Evolutionary conservation across 140 eudicot species (phyloP).

Genomic region (Flaveria floridana): DNA sequence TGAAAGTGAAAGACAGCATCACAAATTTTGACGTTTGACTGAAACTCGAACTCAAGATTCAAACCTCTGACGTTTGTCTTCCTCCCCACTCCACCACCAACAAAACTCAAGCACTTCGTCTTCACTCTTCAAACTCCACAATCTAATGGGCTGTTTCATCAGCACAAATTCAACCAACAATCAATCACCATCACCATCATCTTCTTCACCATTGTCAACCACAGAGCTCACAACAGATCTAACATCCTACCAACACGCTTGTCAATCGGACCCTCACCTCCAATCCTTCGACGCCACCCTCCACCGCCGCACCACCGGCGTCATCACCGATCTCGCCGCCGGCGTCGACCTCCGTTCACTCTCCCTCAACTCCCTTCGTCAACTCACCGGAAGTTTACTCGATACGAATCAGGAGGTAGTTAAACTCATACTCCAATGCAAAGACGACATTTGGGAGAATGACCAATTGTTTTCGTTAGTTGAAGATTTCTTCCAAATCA

Average conservation of each 20-base stretch:
- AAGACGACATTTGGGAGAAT: constrained; percentile 70
- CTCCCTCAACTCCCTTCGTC: constrained; percentile 33
- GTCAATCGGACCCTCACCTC: constrained; percentile 65
- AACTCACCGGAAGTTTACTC: constrained; percentile 42
- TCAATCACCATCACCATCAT: neutral
- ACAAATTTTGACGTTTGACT: neutral
- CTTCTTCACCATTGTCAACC: constrained; percentile 21
- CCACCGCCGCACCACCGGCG: constrained; percentile 33
- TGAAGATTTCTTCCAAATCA: constrained; percentile 56
- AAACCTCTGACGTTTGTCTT: neutral
- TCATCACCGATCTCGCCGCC: constrained; percentile 34
- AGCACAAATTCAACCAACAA: constrained; percentile 23
- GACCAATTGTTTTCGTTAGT: constrained; percentile 53
- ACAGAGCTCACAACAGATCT: constrained; percentile 40
- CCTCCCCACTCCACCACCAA: constrained; percentile 11
- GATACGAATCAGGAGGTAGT: constrained; percentile 77
- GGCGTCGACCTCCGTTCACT: constrained; percentile 33
- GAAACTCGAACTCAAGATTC: neutral
- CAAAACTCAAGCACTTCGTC: neutral
- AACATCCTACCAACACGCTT: constrained; percentile 61
- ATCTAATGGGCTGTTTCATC: constrained; percentile 30
- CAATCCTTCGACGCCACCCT: constrained; percentile 58
- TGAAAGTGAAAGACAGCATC: neutral
- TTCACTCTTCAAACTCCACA: neutral
- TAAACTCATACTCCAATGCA: constrained; percentile 42